A percentile compares a stretch with the other conserved stretches of the same genome.
phyloP scores from a whole-genome alignment of 306 rosid genomes.

The Quercus rubra region DNA sequence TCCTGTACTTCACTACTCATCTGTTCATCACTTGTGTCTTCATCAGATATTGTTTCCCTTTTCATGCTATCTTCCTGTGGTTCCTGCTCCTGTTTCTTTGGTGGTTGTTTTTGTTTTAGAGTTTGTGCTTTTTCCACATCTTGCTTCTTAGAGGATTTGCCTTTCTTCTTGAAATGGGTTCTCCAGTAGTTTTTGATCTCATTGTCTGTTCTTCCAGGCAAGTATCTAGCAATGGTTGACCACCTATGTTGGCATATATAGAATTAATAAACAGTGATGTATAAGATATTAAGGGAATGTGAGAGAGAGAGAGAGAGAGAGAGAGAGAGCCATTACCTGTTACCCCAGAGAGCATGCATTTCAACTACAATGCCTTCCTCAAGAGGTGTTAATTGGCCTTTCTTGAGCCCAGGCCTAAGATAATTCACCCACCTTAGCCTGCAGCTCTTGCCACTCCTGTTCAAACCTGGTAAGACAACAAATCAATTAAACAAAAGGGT shows the following conservation, averaged over 20 bases:
- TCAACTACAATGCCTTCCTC: constrained; percentile 66
- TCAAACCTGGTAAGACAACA: constrained; percentile 37
- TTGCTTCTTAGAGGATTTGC: constrained; percentile 28
- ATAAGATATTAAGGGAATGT: background rate
- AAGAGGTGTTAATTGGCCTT: constrained; percentile 50
- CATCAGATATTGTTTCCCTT: background rate
- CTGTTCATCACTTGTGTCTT: background rate
- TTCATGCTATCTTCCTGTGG: constrained; percentile 1
- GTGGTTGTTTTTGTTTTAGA: constrained; percentile 18
- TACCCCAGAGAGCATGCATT: constrained; percentile 64
- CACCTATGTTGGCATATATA: constrained; percentile 35
- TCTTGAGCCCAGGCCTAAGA: constrained; percentile 72
- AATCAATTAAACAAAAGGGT: background rate
- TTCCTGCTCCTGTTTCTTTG: background rate
- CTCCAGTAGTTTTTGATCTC: constrained; percentile 79
- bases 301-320: background rate
- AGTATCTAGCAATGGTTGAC: constrained; percentile 75
- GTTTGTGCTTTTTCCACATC: constrained; percentile 29
- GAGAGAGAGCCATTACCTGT: constrained; percentile 42
- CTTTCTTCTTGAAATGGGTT: constrained; percentile 60
- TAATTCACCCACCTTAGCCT: constrained; percentile 84
- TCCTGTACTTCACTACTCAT: background rate
- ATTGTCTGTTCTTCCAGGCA: constrained; percentile 83
- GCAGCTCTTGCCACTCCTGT: constrained; percentile 75
- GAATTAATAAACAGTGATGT: background rate